Conservation (phyloP, 495 filamentous ascomycete species). For the Xylaria bambusicola region DNA sequence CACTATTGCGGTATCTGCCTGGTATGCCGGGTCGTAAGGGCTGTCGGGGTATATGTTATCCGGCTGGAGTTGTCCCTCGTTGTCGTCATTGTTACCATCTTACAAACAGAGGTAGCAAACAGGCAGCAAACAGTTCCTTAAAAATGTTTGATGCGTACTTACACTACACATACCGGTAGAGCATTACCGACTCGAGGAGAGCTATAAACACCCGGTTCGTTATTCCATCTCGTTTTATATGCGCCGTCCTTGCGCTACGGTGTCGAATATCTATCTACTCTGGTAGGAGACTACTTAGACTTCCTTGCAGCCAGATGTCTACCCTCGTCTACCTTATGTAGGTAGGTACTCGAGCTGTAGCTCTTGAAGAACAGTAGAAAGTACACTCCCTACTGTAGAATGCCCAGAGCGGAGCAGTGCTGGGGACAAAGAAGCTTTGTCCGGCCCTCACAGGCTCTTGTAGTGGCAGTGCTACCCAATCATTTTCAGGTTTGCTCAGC, state of each 20-base stretch:
- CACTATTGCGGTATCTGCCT: not conserved
- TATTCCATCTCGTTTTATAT: no score
- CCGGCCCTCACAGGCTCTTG: not conserved
- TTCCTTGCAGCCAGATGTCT: no score
- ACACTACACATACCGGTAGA: no score
- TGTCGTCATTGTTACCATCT: no score
- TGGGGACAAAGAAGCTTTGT: not conserved
- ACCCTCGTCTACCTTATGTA: no score
- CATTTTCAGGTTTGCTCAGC: slow-evolving; percentile 1
- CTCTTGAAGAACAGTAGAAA: not conserved
- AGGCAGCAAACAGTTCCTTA: not conserved
- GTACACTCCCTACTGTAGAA: not conserved
- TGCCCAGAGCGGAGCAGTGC: not conserved
- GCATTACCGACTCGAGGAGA: no score
- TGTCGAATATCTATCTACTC: no score
- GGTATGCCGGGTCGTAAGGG: not conserved
- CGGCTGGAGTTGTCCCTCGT: no score
- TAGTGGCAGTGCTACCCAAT: slow-evolving; percentile 5
- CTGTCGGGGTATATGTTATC: not conserved
- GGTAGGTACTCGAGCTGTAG: not conserved
- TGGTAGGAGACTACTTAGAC: no score
- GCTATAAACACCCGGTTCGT: no score
- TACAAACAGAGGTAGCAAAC: no score
- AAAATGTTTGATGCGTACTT: not conserved
- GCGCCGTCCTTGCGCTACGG: no score